Base-by-base conservation (phyloP, 2,329 filamentous ascomycete genomes). In the Fusarium sp. region DNA sequence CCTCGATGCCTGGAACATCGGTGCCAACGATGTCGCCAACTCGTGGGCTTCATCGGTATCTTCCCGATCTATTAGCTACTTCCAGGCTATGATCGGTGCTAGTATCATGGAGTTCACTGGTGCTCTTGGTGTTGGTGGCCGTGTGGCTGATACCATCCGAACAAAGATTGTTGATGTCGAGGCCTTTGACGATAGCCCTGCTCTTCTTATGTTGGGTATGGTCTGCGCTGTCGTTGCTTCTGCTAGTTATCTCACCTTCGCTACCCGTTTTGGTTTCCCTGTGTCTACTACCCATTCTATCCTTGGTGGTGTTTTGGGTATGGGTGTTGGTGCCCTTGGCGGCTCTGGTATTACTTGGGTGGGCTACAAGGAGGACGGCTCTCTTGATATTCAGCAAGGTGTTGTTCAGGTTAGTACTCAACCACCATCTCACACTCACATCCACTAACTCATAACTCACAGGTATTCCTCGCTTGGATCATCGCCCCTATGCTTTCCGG, bases 11-110 rank as follows among this genome's bases (percentile, higher is more conserved):
- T 92, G 88, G 88, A 92, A 91, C 78, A 91, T 90, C 73, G 89
- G 89, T 85, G 80, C 68, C 71, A 79, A 90, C 83, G 92, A 94
- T 91, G 91, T 94, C 68, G 92, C 92, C 81, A 94, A 94, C 84
- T 89, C 91, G 4, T 94, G 90, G 89, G 91, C 91, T n/a, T 93
- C 90, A 39, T 91, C 89, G 73, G 92, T 94, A 66, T 92, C 90
- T 4, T 93, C 92, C 7, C 86, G 91, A 44, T 93, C 92, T 66
- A 81, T 92, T 47, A 87, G 88, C 24, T 88, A 91, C 79, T 70
- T 87, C 60, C 89, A 91, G 80, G 90, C 88, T 73, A 89, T 90
- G 88, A 73, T 87, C 18, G 82, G 89, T 35, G 89, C 87, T 42
- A 85, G 86, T 49, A 78, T 91, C 67, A 90, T 91, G 83, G 90